These are phyloP conservation scores for Leccinum ponderosum DNA, from an alignment of 1,284 basidiomycete genomes.

Conservation along the genomic window DNA sequence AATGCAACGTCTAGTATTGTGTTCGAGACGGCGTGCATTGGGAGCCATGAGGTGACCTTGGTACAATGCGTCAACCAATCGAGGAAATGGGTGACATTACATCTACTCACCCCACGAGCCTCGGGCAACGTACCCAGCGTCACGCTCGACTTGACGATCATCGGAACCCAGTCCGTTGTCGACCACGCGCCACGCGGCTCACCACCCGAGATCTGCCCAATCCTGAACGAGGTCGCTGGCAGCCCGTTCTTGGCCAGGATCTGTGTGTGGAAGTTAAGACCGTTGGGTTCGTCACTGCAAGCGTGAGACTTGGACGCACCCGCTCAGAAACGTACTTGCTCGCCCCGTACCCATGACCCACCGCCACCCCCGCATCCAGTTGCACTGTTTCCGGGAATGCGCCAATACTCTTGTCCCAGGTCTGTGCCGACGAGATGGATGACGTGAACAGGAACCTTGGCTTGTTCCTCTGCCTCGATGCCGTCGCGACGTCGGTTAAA, in stretches of 20 bases:
- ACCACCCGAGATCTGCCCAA: constrained; percentile 25
- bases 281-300: background rate
- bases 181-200: constrained; percentile 24
- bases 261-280: constrained; percentile 3
- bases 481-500: constrained; percentile 36
- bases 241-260: constrained; percentile 21
- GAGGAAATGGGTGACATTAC: background rate
- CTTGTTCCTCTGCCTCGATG: constrained; percentile 19
- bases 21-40: constrained; percentile 24
- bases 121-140: constrained; percentile 22
- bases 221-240: constrained; percentile 19
- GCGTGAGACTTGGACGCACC: constrained; percentile 15
- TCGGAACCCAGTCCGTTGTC: constrained; percentile 24
- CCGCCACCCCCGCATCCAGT: constrained; percentile 13
- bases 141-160: constrained; percentile 28
- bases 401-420: constrained; percentile 18
- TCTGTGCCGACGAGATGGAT: constrained; percentile 25
- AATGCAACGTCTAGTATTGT: constrained; percentile 29
- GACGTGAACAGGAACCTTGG: constrained; percentile 35
- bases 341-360: constrained; percentile 21
- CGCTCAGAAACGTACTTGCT: constrained; percentile 29
- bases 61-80: background rate
- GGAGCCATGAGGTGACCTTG: constrained; percentile 32
- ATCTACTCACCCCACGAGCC: constrained; percentile 17
- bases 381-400: constrained; percentile 25